Evolutionary conservation across 2,329 filamentous ascomycete genomes (phyloP).

Genomic region (Colletotrichum orchidophilum): DNA sequence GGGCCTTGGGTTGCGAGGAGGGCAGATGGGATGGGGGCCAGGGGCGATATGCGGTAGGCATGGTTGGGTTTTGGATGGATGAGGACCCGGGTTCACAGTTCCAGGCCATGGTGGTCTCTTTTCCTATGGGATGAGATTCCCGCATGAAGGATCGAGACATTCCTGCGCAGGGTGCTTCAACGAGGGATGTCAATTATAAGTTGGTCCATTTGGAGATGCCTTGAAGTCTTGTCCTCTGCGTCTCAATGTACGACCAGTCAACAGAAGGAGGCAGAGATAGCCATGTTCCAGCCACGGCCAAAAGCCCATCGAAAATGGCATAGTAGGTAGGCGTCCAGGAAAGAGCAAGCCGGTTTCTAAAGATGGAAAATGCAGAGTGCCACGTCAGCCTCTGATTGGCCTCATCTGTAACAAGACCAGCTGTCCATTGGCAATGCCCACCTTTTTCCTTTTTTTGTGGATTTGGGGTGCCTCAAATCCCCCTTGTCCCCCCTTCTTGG

Average conservation of each 20-base stretch:
- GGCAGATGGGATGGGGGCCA: not conserved
- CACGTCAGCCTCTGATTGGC: slow-evolving; percentile 19
- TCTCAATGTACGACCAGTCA: too few relatives aligned
- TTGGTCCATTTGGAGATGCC: not conserved
- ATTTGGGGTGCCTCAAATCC: slow-evolving; percentile 13
- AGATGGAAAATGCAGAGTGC: slow-evolving; percentile 18
- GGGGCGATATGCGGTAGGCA: slow-evolving; percentile 23
- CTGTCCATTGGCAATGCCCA: not conserved
- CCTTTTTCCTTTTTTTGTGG: not conserved
- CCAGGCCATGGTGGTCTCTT: not conserved
- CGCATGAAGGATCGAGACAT: slow-evolving; percentile 23
- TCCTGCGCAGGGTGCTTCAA: slow-evolving; percentile 1
- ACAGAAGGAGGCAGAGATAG: not conserved
- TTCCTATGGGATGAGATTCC: not conserved
- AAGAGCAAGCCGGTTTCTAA: slow-evolving; percentile 5
- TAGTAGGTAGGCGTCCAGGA: not conserved
- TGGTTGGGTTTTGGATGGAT: not conserved
- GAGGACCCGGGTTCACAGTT: not conserved
- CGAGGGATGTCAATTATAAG: not conserved
- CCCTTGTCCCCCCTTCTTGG: not conserved
- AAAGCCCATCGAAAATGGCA: not conserved
- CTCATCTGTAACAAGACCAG: not conserved
- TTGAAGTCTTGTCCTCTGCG: too few relatives aligned
- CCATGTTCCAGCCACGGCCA: not conserved
- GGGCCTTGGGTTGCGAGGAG: not conserved